These are phyloP conservation scores for Chalaropsis thielavioides DNA, from an alignment of 2,329 filamentous ascomycete genomes.

Conservation along the genomic window DNA sequence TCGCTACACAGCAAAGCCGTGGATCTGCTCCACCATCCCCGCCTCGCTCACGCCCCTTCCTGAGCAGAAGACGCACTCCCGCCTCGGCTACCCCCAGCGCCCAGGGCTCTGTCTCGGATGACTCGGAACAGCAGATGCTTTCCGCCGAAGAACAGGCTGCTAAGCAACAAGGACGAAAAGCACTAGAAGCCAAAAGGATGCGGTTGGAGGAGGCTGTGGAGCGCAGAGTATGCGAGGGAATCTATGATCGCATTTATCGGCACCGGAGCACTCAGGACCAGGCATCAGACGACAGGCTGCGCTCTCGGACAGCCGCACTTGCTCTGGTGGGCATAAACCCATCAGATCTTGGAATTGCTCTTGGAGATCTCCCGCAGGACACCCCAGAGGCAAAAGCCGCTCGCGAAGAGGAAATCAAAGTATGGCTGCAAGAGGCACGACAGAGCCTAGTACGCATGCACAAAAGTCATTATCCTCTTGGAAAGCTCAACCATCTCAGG, in stretches of 20 bases:
- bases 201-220: slow-evolving; percentile 86
- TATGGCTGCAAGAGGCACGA: slow-evolving; percentile 55
- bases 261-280: slow-evolving; percentile 88
- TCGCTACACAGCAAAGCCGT: slow-evolving; percentile 61
- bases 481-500: slow-evolving; percentile 80
- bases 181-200: slow-evolving; percentile 61
- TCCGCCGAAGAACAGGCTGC: slow-evolving; percentile 73
- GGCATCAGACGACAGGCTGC: slow-evolving; percentile 82
- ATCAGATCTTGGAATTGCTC: slow-evolving; percentile 67
- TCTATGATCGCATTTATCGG: slow-evolving; percentile 79
- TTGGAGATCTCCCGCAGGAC: slow-evolving; percentile 42
- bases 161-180: slow-evolving; percentile 60
- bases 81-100: background rate
- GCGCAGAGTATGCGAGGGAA: slow-evolving; percentile 65
- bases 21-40: slow-evolving; percentile 41
- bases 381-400: slow-evolving; percentile 35
- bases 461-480: slow-evolving; percentile 71
- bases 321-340: slow-evolving; percentile 83
- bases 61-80: slow-evolving; percentile 32
- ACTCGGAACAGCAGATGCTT: slow-evolving; percentile 64
- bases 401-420: slow-evolving; percentile 52
- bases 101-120: slow-evolving; percentile 21
- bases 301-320: slow-evolving; percentile 84
- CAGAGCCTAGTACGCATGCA: slow-evolving; percentile 65
- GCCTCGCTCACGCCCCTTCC: slow-evolving; percentile 35